phyloP scores from a whole-genome alignment of 345 rosid species.

The Salix purpurea region DNA sequence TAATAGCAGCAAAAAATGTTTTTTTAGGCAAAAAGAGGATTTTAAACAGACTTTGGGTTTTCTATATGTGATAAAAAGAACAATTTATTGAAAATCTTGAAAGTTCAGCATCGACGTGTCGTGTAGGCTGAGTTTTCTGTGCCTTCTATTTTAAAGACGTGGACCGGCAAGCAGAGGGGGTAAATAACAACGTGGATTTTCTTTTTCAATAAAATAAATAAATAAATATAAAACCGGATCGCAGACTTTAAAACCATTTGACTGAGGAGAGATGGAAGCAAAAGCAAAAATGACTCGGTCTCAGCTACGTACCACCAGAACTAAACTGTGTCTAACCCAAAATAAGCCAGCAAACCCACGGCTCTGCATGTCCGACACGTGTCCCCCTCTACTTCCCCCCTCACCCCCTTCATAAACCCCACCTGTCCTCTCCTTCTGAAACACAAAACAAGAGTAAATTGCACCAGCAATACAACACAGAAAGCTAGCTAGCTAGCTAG shows the following conservation, averaged over 20 bases:
- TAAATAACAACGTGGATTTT: not conserved
- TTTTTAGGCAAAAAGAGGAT: too few relatives aligned
- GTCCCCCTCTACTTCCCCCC: constrained; percentile 5
- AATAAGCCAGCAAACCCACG: constrained; percentile 4
- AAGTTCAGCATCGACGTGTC: too few relatives aligned
- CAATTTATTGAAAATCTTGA: too few relatives aligned
- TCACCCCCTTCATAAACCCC: constrained; percentile 23
- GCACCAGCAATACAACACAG: not conserved
- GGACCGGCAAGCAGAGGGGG: not conserved
- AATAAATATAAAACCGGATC: not conserved
- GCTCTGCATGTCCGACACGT: constrained; percentile 32
- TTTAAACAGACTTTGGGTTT: too few relatives aligned
- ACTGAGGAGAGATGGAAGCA: not conserved
- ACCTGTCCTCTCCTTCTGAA: not conserved
- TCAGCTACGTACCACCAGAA: not conserved
- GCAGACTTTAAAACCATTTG: not conserved
- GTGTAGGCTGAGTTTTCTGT: too few relatives aligned
- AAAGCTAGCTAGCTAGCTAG: not conserved
- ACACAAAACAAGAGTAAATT: not conserved
- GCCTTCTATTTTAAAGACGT: too few relatives aligned
- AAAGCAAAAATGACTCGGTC: not conserved
- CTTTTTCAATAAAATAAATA: not conserved
- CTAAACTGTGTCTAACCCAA: constrained; percentile 1
- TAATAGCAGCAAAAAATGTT: too few relatives aligned
- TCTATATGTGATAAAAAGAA: too few relatives aligned